These are phyloP conservation scores for Penicillium sp. DNA, from an alignment of 2,329 filamentous ascomycete species.

Conservation along the genomic window DNA sequence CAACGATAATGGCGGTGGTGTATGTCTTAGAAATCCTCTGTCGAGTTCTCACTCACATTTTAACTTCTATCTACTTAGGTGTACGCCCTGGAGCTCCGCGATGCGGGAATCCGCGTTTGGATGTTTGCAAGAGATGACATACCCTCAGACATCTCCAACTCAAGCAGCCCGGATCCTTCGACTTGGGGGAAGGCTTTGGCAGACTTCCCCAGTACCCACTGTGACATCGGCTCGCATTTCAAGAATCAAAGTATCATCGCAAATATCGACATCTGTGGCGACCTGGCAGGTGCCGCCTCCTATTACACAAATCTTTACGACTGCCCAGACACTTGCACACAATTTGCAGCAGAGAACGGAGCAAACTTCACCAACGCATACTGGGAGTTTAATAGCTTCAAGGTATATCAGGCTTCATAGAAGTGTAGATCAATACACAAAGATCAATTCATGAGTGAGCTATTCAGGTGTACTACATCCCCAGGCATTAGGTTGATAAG, in stretches of 20 bases:
- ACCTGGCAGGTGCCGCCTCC: constrained; percentile 48
- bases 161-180: constrained; percentile 60
- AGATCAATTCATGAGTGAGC: not conserved
- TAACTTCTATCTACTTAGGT: constrained; percentile 36
- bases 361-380: constrained; percentile 61
- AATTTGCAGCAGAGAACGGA: constrained; percentile 62
- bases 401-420: constrained; percentile 55
- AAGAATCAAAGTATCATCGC: constrained; percentile 67
- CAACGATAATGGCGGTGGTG: constrained; percentile 61
- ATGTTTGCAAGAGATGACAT: constrained; percentile 57
- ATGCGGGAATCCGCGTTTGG: constrained; percentile 67
- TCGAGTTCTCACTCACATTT: not conserved
- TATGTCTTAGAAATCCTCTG: constrained; percentile 31
- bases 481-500: not conserved
- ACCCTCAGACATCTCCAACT: constrained; percentile 58
- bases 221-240: constrained; percentile 63
- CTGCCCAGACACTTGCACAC: constrained; percentile 59
- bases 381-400: constrained; percentile 67
- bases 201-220: constrained; percentile 67
- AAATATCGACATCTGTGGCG: constrained; percentile 68
- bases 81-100: constrained; percentile 65
- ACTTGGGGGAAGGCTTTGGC: constrained; percentile 66
- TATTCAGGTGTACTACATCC: not conserved
- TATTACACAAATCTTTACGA: constrained; percentile 39
- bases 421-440: not conserved